Evolutionary conservation across 371 early-diverging fungal genomes (phyloP).

Genomic region (Mucor mucedo): DNA sequence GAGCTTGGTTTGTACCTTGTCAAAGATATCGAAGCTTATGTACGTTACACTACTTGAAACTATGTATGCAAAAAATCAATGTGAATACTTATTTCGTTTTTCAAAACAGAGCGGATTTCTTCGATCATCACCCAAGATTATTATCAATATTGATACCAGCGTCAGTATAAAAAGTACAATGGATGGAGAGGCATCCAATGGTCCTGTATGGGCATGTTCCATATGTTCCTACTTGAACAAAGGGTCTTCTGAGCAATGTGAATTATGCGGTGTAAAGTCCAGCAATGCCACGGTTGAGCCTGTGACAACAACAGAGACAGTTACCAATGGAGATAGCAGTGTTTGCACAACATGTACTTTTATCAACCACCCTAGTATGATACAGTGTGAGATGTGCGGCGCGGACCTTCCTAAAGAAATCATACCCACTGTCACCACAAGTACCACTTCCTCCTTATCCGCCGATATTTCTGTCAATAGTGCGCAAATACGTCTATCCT

Average conservation of each 20-base stretch:
- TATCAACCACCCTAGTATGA: conserved; percentile 81
- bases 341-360: conserved; percentile 82
- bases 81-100: background rate
- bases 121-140: conserved; percentile 71
- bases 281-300: conserved; percentile 3
- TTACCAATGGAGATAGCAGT: conserved; percentile 22
- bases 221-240: conserved; percentile 75
- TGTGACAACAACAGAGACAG: conserved; percentile 1
- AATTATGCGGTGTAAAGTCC: conserved; percentile 71
- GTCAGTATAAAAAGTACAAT: background rate
- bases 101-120: conserved; percentile 60
- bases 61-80: background rate
- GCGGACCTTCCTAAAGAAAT: conserved; percentile 53
- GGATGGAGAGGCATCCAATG: conserved; percentile 6
- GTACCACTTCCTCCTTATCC: background rate
- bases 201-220: conserved; percentile 71
- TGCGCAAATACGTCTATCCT: conserved; percentile 69
- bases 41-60: conserved; percentile 27
- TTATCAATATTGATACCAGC: conserved; percentile 43
- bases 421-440: conserved; percentile 10
- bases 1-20: conserved; percentile 59
- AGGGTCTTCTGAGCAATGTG: conserved; percentile 58
- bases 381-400: conserved; percentile 82
- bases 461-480: background rate
- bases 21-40: conserved; percentile 60